Conservation (phyloP, 2,329 filamentous ascomycete species). For the Epichloe amarillans region DNA sequence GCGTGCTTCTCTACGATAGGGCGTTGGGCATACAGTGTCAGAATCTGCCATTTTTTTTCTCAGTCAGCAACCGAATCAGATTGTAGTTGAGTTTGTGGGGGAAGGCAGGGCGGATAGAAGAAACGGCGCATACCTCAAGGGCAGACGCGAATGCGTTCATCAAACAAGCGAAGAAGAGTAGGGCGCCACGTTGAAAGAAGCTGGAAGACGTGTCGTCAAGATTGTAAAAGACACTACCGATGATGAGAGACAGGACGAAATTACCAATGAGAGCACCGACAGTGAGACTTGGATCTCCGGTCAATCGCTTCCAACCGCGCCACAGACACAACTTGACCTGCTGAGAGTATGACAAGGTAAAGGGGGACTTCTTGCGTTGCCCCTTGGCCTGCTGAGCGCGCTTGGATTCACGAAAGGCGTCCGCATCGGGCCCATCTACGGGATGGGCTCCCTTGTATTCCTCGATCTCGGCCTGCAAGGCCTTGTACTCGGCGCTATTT, state of each 20-base stretch:
- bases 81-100: neutral
- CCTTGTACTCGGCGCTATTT: constrained; percentile 36
- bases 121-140: constrained; percentile 42
- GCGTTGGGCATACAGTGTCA: constrained; percentile 77
- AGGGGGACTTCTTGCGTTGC: constrained; percentile 56
- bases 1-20: constrained; percentile 85
- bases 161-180: constrained; percentile 79
- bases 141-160: constrained; percentile 75
- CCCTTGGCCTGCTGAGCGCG: constrained; percentile 41
- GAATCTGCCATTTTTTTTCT: constrained; percentile 37
- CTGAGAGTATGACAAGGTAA: constrained; percentile 63
- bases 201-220: constrained; percentile 49
- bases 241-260: constrained; percentile 61
- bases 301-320: constrained; percentile 66
- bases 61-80: neutral
- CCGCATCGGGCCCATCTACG: constrained; percentile 41
- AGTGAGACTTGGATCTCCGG: constrained; percentile 64
- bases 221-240: constrained; percentile 72
- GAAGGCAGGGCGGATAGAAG: neutral
- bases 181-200: constrained; percentile 66
- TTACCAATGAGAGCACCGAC: constrained; percentile 59
- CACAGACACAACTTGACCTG: constrained; percentile 70
- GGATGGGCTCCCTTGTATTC: constrained; percentile 40
- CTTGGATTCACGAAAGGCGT: constrained; percentile 41
- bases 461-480: constrained; percentile 41